Conservation (phyloP, 768 basidiomycete genomes). For the Boletus speciosus region DNA sequence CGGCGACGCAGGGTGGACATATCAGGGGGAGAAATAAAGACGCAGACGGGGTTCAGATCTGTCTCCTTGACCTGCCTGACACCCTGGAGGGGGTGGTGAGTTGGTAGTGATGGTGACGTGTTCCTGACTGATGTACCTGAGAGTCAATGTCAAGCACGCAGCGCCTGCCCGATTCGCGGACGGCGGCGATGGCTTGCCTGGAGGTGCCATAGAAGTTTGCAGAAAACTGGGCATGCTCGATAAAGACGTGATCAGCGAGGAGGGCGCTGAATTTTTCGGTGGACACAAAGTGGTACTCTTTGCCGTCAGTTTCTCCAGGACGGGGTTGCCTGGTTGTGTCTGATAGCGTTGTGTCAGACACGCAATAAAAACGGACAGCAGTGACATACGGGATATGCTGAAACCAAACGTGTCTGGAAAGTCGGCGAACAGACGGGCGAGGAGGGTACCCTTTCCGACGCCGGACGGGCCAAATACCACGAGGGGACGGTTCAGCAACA, state of each 20-base stretch:
- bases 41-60: slow-evolving; percentile 75
- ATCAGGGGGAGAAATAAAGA: slow-evolving; percentile 90
- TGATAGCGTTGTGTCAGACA: slow-evolving; percentile 25
- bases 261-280: slow-evolving; percentile 69
- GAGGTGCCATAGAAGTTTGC: slow-evolving; percentile 94
- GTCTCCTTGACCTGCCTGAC: slow-evolving; percentile 89
- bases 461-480: slow-evolving; percentile 91
- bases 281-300: slow-evolving; percentile 83
- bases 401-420: slow-evolving; percentile 87
- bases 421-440: slow-evolving; percentile 74
- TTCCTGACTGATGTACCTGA: slow-evolving; percentile 47
- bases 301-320: slow-evolving; percentile 76
- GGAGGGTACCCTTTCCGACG: slow-evolving; percentile 90
- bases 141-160: slow-evolving; percentile 96
- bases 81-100: slow-evolving; percentile 49
- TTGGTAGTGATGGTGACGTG: background rate
- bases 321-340: slow-evolving; percentile 89
- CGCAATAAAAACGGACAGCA: background rate
- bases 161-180: slow-evolving; percentile 65
- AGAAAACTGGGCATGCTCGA: slow-evolving; percentile 93
- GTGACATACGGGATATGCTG: slow-evolving; percentile 78
- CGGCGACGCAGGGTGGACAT: slow-evolving; percentile 66
- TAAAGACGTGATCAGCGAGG: slow-evolving; percentile 70
- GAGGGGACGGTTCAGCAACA: slow-evolving; percentile 48
- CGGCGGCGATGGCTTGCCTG: slow-evolving; percentile 66